Conservation (phyloP, 2,329 filamentous ascomycete species). For the Westerdykella sp. region DNA sequence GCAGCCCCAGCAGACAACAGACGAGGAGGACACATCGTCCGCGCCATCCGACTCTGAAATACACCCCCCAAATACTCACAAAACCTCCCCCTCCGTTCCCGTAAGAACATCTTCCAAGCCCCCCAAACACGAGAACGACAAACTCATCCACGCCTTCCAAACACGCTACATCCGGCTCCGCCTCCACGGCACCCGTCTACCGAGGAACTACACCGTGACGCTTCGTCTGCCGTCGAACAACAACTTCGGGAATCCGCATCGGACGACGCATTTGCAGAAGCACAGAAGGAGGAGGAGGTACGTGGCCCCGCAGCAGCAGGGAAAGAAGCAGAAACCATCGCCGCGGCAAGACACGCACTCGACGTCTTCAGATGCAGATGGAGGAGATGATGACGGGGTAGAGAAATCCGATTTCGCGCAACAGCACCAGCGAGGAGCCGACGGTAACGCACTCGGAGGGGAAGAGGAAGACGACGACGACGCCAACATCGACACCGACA, state of each 20-base stretch:
- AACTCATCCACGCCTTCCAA: conserved; percentile 36
- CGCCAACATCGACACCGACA: conserved; percentile 41
- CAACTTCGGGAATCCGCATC: conserved; percentile 13
- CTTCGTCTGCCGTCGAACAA: conserved; percentile 36
- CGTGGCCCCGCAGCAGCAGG: too few species aligned
- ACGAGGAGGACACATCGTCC: conserved; percentile 8
- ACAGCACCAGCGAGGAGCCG: background rate
- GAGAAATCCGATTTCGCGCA: too few species aligned
- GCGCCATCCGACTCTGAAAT: background rate
- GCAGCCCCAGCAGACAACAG: conserved; percentile 25
- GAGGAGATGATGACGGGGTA: background rate
- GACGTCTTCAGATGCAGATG: background rate
- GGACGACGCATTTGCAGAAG: background rate
- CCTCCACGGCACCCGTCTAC: conserved; percentile 38
- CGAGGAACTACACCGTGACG: conserved; percentile 36
- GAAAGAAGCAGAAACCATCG: background rate
- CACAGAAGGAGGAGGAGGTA: background rate
- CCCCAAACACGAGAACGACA: conserved; percentile 26
- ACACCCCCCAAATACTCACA: too few species aligned
- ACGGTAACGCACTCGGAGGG: background rate
- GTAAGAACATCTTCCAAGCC: background rate
- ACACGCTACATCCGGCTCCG: conserved; percentile 37
- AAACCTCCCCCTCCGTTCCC: background rate
- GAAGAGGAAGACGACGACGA: conserved; percentile 7
- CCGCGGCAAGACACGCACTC: background rate